Evolutionary conservation across 352 stramenopile species (phyloP).

Genomic region (Globisporangium heterothallicum): DNA sequence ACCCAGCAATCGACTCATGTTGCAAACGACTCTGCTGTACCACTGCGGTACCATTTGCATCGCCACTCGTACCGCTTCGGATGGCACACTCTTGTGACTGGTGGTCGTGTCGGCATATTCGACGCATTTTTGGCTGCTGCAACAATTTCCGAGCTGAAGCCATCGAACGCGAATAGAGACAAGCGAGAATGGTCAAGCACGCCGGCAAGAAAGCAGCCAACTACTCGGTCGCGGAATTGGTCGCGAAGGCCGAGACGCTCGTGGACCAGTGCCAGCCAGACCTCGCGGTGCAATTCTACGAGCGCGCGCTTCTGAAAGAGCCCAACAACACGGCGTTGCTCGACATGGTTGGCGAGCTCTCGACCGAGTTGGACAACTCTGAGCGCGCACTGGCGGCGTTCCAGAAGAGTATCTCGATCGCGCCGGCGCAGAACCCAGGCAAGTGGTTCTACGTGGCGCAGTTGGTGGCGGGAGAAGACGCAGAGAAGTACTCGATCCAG

Average conservation of each 20-base stretch:
- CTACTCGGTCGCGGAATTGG: slow-evolving; percentile 63
- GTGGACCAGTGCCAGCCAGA: slow-evolving; percentile 85
- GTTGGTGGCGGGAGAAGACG: slow-evolving; percentile 68
- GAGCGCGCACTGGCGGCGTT: slow-evolving; percentile 71
- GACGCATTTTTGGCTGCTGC: slow-evolving; percentile 2
- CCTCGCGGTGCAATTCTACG: slow-evolving; percentile 79
- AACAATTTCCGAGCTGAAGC: slow-evolving; percentile 4
- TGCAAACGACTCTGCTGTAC: neutral
- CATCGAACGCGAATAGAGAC: neutral
- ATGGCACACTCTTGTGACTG: slow-evolving; percentile 13
- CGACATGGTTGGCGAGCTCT: slow-evolving; percentile 75
- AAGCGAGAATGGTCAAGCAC: slow-evolving; percentile 25
- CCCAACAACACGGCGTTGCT: slow-evolving; percentile 65
- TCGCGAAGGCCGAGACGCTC: slow-evolving; percentile 77
- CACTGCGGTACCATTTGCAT: neutral
- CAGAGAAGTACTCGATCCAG: slow-evolving; percentile 59
- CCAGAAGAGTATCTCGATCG: slow-evolving; percentile 59
- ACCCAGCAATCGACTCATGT: neutral
- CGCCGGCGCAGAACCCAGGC: slow-evolving; percentile 63
- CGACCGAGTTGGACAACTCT: slow-evolving; percentile 77
- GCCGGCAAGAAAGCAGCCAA: slow-evolving; percentile 20
- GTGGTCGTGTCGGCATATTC: slow-evolving; percentile 11
- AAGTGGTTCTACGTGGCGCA: slow-evolving; percentile 87
- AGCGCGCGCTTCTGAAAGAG: slow-evolving; percentile 69
- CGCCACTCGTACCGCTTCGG: neutral